phyloP scores from a whole-genome alignment of 2,329 filamentous ascomycete species.

The Fusarium sp. region DNA sequence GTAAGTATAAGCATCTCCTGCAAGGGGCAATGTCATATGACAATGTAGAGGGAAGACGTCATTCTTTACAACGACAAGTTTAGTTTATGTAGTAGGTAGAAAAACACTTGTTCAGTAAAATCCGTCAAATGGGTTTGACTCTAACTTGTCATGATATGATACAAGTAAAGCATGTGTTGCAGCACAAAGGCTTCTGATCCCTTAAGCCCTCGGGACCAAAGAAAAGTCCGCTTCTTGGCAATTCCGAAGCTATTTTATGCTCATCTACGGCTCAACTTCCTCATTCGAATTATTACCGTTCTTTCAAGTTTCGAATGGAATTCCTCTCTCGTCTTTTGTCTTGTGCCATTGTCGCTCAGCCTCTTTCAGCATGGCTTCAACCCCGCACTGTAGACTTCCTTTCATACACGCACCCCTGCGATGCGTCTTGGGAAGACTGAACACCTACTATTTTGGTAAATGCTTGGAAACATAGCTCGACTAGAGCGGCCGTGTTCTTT shows the following conservation, averaged over 20 bases:
- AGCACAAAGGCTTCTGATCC: background rate
- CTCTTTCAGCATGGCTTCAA: slow-evolving; percentile 1
- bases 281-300: slow-evolving; percentile 22
- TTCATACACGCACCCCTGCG: slow-evolving; percentile 17
- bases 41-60: background rate
- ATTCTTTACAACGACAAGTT: background rate
- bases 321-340: background rate
- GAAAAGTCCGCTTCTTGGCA: slow-evolving; percentile 27
- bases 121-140: background rate
- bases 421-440: slow-evolving; percentile 8
- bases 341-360: slow-evolving; percentile 10
- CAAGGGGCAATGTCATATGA: slow-evolving; percentile 16
- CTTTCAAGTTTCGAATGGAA: slow-evolving; percentile 1
- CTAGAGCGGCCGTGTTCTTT: background rate
- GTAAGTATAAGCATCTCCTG: background rate
- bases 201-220: background rate
- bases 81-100: background rate
- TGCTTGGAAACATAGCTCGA: background rate
- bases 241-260: background rate
- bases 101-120: background rate
- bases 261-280: slow-evolving; percentile 27
- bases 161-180: background rate
- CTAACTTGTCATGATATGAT: background rate
- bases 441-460: slow-evolving; percentile 28
- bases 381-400: slow-evolving; percentile 13